Percentiles rank a stretch among this genome's conserved stretches.
Conservation (phyloP, 1,284 basidiomycete genomes). For the Rhizoctonia solani region DNA sequence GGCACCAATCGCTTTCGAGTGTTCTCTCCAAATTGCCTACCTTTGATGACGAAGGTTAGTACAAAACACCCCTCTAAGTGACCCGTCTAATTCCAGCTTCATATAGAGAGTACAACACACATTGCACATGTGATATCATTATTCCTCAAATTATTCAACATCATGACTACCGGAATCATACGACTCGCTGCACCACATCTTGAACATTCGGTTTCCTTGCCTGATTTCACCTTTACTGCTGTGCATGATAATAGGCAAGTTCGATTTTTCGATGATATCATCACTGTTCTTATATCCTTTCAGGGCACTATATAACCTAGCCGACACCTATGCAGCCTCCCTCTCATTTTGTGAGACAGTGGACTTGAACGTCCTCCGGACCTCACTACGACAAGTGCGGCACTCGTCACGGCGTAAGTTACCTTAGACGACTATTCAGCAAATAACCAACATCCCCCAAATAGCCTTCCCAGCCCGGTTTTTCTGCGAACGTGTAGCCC, state of each 20-base stretch:
- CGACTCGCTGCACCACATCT: background rate
- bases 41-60: constrained; percentile 26
- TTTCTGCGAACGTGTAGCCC: constrained; percentile 29
- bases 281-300: background rate
- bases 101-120: constrained; percentile 9
- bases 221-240: background rate
- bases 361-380: constrained; percentile 19
- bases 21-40: constrained; percentile 12
- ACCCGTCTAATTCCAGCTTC: background rate
- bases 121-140: constrained; percentile 14
- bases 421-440: background rate
- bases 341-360: constrained; percentile 16
- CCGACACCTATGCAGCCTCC: constrained; percentile 13
- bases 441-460: background rate
- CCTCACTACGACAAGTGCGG: constrained; percentile 15
- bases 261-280: background rate
- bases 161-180: constrained; percentile 7
- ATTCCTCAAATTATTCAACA: constrained; percentile 23
- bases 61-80: background rate
- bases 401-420: constrained; percentile 19
- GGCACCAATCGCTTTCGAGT: constrained; percentile 9
- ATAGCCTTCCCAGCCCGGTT: constrained; percentile 22
- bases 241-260: constrained; percentile 17
- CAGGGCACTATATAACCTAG: constrained; percentile 21
- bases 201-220: constrained; percentile 1